phyloP scores from a whole-genome alignment of 257 asterid species.

The Nicotiana sylvestris region DNA sequence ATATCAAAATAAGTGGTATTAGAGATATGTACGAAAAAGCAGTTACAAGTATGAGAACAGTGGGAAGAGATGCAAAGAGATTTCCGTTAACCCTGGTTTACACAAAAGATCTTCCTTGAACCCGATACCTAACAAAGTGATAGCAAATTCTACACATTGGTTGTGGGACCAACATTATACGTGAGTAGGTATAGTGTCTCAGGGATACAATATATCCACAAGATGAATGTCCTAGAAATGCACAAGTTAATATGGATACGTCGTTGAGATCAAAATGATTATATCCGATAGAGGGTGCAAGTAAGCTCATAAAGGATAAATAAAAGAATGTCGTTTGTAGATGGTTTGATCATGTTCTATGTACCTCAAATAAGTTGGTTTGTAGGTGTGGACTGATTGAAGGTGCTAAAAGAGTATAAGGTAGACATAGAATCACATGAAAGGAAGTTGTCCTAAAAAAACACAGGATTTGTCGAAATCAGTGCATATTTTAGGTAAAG shows the following conservation, averaged over 20 bases:
- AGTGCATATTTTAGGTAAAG: neutral
- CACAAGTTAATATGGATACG: neutral
- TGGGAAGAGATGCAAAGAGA: neutral
- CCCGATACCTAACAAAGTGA: neutral
- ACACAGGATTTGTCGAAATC: neutral
- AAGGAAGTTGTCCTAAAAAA: neutral
- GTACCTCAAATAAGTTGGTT: neutral
- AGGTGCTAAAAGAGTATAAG: neutral
- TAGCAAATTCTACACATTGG: neutral
- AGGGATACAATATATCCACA: neutral
- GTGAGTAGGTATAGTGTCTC: neutral
- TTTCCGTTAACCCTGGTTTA: neutral
- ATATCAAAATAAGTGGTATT: neutral
- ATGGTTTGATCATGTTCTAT: slow-evolving; percentile 6
- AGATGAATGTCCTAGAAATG: neutral
- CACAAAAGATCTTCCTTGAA: neutral
- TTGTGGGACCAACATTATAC: neutral
- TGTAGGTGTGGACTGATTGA: neutral
- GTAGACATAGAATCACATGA: neutral
- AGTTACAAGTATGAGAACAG: neutral
- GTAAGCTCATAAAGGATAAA: neutral
- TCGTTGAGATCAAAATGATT: neutral
- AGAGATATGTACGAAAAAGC: neutral
- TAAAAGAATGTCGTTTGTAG: neutral
- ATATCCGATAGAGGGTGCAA: neutral